A percentile compares a stretch with the other conserved stretches of the same genome.
These are phyloP conservation scores for Coniochaeta hoffmannii DNA, from an alignment of 2,329 filamentous ascomycete species.

Conservation along the genomic window DNA sequence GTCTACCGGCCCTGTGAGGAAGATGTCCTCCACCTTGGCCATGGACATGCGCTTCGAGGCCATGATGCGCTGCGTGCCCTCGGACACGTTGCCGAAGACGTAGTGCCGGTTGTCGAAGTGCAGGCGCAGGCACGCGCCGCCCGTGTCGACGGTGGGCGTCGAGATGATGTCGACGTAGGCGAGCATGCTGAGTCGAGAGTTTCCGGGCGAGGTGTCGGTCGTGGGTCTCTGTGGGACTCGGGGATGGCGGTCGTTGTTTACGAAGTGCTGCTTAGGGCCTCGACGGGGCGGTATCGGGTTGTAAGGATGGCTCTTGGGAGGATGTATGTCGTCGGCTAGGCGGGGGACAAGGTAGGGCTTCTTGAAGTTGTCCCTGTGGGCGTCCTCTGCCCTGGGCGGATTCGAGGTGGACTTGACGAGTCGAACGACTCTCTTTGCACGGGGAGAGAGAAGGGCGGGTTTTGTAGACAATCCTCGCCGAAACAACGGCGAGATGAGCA, in stretches of 20 bases:
- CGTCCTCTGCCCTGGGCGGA: not conserved
- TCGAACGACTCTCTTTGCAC: not conserved
- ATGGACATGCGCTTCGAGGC: slow-evolving; percentile 60
- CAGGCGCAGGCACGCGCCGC: slow-evolving; percentile 68
- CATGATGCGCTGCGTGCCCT: slow-evolving; percentile 77
- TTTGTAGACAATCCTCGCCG: not conserved
- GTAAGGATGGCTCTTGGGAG: not conserved
- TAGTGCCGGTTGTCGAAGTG: slow-evolving; percentile 80
- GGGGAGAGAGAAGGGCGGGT: not conserved
- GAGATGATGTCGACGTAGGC: slow-evolving; percentile 68
- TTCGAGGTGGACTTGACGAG: not conserved
- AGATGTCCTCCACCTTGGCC: slow-evolving; percentile 65
- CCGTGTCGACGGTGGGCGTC: slow-evolving; percentile 81
- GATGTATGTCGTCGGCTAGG: not conserved
- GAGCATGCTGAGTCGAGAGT: slow-evolving; percentile 52
- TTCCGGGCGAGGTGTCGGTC: not conserved
- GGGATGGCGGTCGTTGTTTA: not conserved
- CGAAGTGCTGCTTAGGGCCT: not conserved
- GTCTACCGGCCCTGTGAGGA: slow-evolving; percentile 69
- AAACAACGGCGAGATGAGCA: not conserved
- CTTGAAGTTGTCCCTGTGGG: not conserved
- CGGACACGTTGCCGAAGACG: slow-evolving; percentile 72
- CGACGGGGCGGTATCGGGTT: not conserved
- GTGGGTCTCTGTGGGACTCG: not conserved
- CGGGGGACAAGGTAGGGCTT: not conserved